Conservation (phyloP, 495 filamentous ascomycete species). For the Neurospora sublineolata region DNA sequence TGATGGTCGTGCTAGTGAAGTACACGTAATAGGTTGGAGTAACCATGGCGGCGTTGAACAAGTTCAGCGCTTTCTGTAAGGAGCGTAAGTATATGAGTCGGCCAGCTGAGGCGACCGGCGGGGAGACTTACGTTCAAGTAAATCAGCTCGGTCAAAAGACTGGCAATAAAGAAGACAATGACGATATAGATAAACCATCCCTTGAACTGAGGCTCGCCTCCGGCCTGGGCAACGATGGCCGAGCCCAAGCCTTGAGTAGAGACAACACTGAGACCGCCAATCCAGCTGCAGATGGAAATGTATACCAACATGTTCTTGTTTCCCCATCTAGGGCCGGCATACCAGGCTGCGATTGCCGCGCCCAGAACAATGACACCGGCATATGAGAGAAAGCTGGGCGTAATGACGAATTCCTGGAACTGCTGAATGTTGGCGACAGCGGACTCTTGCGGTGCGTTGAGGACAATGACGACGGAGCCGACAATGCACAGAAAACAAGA, state of each 20-base stretch:
- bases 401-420: constrained; percentile 80
- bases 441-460: constrained; percentile 83
- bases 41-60: constrained; percentile 94
- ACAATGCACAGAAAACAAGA: constrained; percentile 93
- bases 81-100: constrained; percentile 14
- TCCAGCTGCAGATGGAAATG: constrained; percentile 85
- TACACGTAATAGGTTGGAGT: constrained; percentile 98
- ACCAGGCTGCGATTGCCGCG: constrained; percentile 60
- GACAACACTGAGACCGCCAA: constrained; percentile 90
- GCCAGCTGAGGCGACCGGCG: neutral
- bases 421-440: constrained; percentile 83
- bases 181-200: constrained; percentile 94
- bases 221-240: constrained; percentile 77
- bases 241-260: constrained; percentile 88
- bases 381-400: constrained; percentile 79
- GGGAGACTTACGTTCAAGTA: constrained; percentile 72
- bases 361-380: constrained; percentile 73
- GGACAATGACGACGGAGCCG: constrained; percentile 81
- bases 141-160: constrained; percentile 84
- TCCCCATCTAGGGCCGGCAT: constrained; percentile 80
- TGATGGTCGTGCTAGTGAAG: constrained; percentile 90
- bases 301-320: constrained; percentile 98
- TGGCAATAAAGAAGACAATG: constrained; percentile 78
- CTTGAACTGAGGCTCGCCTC: constrained; percentile 77
- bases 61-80: constrained; percentile 87